Percentiles rank a stretch among this genome's conserved stretches.
These are phyloP conservation scores for Craterostigma plantagineum DNA, from an alignment of 257 asterid species.

Conservation along the genomic window DNA sequence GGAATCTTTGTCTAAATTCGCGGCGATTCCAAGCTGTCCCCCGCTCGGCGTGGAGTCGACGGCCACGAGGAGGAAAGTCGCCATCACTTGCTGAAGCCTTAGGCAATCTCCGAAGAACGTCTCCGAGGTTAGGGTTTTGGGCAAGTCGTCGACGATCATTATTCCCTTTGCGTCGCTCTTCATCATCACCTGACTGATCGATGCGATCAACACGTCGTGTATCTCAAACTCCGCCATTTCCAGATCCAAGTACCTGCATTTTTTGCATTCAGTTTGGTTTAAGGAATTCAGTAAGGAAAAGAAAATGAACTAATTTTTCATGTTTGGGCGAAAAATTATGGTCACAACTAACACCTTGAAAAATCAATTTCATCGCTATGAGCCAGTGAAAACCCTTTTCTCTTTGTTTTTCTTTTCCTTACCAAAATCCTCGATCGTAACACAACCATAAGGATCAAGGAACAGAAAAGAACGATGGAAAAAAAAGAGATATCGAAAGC, in stretches of 20 bases:
- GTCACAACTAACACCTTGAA: too few species aligned
- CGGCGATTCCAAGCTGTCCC: slow-evolving; percentile 54
- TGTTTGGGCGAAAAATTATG: too few species aligned
- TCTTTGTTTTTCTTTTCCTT: too few species aligned
- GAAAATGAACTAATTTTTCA: too few species aligned
- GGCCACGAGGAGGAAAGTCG: slow-evolving; percentile 45
- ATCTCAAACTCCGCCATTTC: slow-evolving; percentile 87
- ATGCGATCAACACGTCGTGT: slow-evolving; percentile 58
- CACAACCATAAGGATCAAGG: too few species aligned
- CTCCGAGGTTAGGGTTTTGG: slow-evolving; percentile 30
- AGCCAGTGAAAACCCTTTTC: too few species aligned
- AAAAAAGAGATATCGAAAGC: too few species aligned
- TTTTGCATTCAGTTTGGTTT: too few species aligned
- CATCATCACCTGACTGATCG: slow-evolving; percentile 80
- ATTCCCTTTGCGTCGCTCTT: slow-evolving; percentile 68
- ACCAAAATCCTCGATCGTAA: too few species aligned
- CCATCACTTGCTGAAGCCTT: slow-evolving; percentile 83
- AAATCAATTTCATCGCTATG: too few species aligned
- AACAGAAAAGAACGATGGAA: too few species aligned
- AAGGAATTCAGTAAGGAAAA: too few species aligned
- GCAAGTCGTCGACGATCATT: slow-evolving; percentile 34
- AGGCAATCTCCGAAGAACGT: slow-evolving; percentile 63
- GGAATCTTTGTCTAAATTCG: slow-evolving; percentile 36
- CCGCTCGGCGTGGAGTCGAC: slow-evolving; percentile 52
- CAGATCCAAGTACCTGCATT: slow-evolving; percentile 59